Base-by-base conservation (phyloP, 2,329 filamentous ascomycete species). In the Neofusicoccum sp. region DNA sequence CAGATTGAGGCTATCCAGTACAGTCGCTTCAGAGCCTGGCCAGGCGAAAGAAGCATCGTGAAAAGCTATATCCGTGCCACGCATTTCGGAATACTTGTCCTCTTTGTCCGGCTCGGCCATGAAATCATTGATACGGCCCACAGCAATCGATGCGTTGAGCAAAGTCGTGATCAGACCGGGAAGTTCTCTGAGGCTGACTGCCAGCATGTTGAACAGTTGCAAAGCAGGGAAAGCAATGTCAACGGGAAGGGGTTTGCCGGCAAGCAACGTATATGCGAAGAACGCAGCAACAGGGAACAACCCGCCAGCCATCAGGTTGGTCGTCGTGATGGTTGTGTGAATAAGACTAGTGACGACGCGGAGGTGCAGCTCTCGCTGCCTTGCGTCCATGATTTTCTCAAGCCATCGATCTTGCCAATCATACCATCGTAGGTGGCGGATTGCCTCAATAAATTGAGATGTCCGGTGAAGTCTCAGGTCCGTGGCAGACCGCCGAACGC, bases 201-300 rank as follows among this genome's bases (percentile, higher is more conserved):
- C 90, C 9, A 97, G 79, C 80, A 94, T 86, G 1, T 81, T 80
- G 70, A 97, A 96, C 0, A 97, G 81, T 65, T 93, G 89, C 2
- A 97, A 80, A 0, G 93, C 92, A 0, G 93, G 93, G 74, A 96
- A 97, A 8, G 93, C 93, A 31, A 96, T 83, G 65, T 96, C 90
- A 39, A 96, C 87, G 0, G 87, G 87, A 7, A 97, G 77, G 0
- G 87, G 84, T 52, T 85, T 82, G 0, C 86, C 85, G 4, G 89
- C 87, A 43, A 93, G 74, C 9, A 89, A 82, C 0, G 92, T 95
- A 73, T 92, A 96, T 0, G 91, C 88, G 67, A 88, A 92, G 68
- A 97, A 93, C 1, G 90, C 91, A 1, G 89, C 87, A 0, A 95
- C 88, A 0, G 92, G 92, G 67, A 96, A 93, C 3, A 92, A 76